Conservation (phyloP, 2,329 filamentous ascomycete species). For the Fusarium foetens region DNA sequence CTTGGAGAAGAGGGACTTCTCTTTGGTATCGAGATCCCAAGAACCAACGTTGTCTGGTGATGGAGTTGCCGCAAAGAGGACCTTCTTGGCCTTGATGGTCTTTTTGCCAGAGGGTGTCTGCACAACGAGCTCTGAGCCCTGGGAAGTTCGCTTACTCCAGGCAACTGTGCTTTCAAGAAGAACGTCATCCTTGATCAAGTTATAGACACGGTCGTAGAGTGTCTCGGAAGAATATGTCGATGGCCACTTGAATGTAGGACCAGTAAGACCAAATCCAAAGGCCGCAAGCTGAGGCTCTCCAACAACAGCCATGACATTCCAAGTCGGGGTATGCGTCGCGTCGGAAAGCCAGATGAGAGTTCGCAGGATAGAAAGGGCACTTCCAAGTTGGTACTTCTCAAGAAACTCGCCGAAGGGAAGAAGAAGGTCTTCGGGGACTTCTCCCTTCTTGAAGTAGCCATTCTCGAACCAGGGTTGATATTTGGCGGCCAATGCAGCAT, state of each 20-base stretch:
- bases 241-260: constrained; percentile 20
- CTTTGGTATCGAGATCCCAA: constrained; percentile 42
- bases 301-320: constrained; percentile 26
- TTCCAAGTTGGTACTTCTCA: constrained; percentile 1
- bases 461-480: constrained; percentile 32
- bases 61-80: constrained; percentile 45
- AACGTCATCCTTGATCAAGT: constrained; percentile 14
- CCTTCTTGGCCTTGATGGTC: constrained; percentile 40
- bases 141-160: neutral
- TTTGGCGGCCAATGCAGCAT: constrained; percentile 5
- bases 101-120: constrained; percentile 21
- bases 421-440: constrained; percentile 12
- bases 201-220: constrained; percentile 12
- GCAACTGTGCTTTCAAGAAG: constrained; percentile 22
- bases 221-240: constrained; percentile 19
- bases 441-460: constrained; percentile 22
- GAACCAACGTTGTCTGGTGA: constrained; percentile 36
- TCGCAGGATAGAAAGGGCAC: constrained; percentile 4
- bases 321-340: constrained; percentile 10
- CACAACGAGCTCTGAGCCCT: constrained; percentile 9
- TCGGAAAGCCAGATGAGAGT: constrained; percentile 24
- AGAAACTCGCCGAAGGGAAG: constrained; percentile 27
- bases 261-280: constrained; percentile 1
- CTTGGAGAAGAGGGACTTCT: constrained; percentile 42
- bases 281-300: constrained; percentile 23